phyloP scores from a whole-genome alignment of 805 yeast species.

The Cyberlindnera americana region DNA sequence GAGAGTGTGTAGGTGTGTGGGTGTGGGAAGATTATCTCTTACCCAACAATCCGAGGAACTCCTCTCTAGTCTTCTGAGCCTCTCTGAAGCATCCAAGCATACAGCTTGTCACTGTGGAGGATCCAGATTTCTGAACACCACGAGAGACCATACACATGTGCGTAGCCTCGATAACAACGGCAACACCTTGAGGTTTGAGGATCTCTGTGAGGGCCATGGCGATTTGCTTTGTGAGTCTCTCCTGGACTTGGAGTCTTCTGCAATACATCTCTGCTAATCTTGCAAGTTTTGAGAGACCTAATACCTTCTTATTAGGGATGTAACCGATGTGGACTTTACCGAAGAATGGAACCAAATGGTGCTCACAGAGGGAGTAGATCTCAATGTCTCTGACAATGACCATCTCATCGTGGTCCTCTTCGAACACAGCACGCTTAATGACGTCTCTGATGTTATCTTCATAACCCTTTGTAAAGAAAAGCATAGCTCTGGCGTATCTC shows the following conservation, averaged over 20 bases:
- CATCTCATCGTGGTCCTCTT: constrained; percentile 99
- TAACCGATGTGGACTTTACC: constrained; percentile 99
- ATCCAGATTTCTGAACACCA: constrained; percentile 94
- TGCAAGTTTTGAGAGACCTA: constrained; percentile 91
- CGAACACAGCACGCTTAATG: constrained; percentile 91
- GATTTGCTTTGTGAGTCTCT: constrained; percentile 91
- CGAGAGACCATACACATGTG: constrained; percentile 99
- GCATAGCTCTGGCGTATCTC: constrained; percentile 94
- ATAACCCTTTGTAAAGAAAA: constrained; percentile 93
- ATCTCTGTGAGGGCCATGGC: constrained; percentile 94
- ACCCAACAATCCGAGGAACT: constrained; percentile 78
- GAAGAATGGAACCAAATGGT: constrained; percentile 94
- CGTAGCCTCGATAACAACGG: constrained; percentile 95
- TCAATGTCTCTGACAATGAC: constrained; percentile 95
- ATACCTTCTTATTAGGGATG: constrained; percentile 88
- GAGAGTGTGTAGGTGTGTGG: no score
- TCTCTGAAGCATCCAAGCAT: constrained; percentile 96
- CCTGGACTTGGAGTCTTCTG: constrained; percentile 96
- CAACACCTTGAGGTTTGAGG: constrained; percentile 92
- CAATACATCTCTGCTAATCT: constrained; percentile 96
- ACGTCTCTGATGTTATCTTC: constrained; percentile 87
- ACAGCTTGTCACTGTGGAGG: constrained; percentile 90
- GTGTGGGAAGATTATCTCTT: constrained; percentile 37
- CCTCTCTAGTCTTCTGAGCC: constrained; percentile 94
- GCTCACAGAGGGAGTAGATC: constrained; percentile 91